Base-by-base conservation (phyloP, 495 filamentous ascomycete genomes). In the Jackrogersella minutella region DNA sequence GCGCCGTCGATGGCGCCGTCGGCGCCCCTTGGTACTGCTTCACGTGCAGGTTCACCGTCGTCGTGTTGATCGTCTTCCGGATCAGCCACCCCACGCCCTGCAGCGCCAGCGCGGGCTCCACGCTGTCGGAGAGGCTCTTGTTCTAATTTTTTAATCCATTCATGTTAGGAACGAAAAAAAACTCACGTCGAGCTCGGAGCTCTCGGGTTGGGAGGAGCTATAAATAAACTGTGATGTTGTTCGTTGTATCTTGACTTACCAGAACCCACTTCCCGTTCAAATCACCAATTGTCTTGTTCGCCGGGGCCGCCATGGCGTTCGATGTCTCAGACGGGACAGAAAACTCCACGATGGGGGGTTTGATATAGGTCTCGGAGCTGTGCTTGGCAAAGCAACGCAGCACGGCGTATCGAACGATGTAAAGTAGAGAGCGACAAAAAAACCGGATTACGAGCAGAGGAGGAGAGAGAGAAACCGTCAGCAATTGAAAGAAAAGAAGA, bases 31-130 rank as follows among this genome's bases (percentile, higher is more conserved):
- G 75, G 81, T 85, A 92, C 69, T 93, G 83, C 67, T 86, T 86
- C 60, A 91, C 72, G 50, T 85, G 67, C 19, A 96, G 86, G 10
- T 89, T 92, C 16, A 97, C 74, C 24, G 87, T 91, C 2, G 93
- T 90, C 7, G 87, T 71, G 65, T 77, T 69, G 76, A 97, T 88
- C 44, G 85, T 84, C 80, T 90, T 92, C 78, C 95, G 94, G 33
- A 86, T 83, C 54, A 92, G 66, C 91, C 90, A 99, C 82, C 87
- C 76, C 52, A 99, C 79, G 77, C 89, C 89, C 87, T 97, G 95
- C 79, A 95, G 81, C 33, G 83, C 72, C 41, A 97, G 89, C 59
- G 91, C 82, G 6, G 89, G 80, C 65, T 95, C 91, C 36, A 86
- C 80, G 70, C 84, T 79, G 75, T 88, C 85, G 68, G 91, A 94